A percentile compares a stretch with the other conserved stretches of the same genome.
Evolutionary conservation across 2,329 filamentous ascomycete genomes (phyloP).

Genomic region (Aspergillus tanneri): DNA sequence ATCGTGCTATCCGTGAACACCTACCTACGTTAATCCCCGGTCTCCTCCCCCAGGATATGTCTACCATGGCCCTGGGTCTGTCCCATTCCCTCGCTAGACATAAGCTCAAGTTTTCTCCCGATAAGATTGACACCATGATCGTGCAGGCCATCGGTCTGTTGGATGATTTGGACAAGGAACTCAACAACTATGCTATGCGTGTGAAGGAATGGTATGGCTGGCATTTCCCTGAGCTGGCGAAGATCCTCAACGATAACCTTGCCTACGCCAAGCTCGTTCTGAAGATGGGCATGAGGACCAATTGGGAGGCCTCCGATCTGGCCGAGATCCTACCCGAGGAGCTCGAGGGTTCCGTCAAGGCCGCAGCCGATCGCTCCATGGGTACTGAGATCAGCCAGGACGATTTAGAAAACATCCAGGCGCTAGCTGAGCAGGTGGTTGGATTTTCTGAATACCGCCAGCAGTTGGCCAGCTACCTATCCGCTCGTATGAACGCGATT

Average conservation of each 20-base stretch:
- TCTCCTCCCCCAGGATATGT: conserved; percentile 78
- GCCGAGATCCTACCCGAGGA: conserved; percentile 92
- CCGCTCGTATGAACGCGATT: conserved; percentile 92
- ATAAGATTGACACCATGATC: conserved; percentile 99
- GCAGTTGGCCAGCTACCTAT: conserved; percentile 84
- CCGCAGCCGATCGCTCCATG: conserved; percentile 95
- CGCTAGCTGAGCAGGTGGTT: conserved; percentile 90
- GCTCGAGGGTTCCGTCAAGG: conserved; percentile 87
- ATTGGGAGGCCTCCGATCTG: conserved; percentile 73
- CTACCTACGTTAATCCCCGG: conserved; percentile 87
- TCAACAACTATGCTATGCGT: conserved; percentile 98
- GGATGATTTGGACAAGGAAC: conserved; percentile 96
- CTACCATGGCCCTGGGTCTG: conserved; percentile 92
- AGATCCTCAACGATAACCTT: conserved; percentile 95
- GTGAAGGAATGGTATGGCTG: conserved; percentile 99
- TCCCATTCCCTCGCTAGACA: conserved; percentile 95
- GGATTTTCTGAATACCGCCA: conserved; percentile 86
- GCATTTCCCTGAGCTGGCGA: conserved; percentile 98
- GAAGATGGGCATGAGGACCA: conserved; percentile 83
- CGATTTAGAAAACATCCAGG: conserved; percentile 89
- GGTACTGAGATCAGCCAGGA: conserved; percentile 93
- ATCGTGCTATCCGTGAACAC: conserved; percentile 90
- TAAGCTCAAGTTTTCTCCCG: conserved; percentile 97
- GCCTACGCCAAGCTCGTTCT: conserved; percentile 88
- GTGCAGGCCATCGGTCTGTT: conserved; percentile 92